A percentile compares a stretch with the other conserved stretches of the same genome.
These are phyloP conservation scores for Cercospora berteroae DNA, from an alignment of 2,329 filamentous ascomycete genomes.

Conservation along the genomic window DNA sequence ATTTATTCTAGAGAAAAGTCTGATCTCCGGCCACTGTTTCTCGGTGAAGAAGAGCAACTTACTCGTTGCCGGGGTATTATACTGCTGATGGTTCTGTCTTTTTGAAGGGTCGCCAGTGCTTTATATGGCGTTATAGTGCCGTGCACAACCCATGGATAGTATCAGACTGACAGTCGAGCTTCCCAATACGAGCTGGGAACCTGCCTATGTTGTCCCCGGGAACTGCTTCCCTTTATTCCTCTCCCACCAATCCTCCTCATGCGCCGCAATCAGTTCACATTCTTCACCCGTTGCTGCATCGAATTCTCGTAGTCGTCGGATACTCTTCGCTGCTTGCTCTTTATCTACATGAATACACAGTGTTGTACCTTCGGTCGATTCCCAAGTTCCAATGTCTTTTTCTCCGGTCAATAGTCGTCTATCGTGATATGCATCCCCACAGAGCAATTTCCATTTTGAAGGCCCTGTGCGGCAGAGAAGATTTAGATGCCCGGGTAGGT, in stretches of 20 bases:
- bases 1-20: no score
- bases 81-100: no score
- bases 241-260: constrained; percentile 52
- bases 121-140: no score
- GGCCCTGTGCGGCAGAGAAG: constrained; percentile 44
- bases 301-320: constrained; percentile 44
- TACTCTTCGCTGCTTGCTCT: constrained; percentile 44
- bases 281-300: constrained; percentile 34
- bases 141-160: no score
- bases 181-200: no score
- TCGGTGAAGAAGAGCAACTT: no score
- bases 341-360: constrained; percentile 55
- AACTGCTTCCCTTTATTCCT: constrained; percentile 24
- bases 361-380: constrained; percentile 45
- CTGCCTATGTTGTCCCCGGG: constrained; percentile 32
- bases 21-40: no score
- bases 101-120: no score
- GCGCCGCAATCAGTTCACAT: constrained; percentile 53
- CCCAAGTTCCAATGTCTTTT: constrained; percentile 53
- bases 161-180: no score
- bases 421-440: constrained; percentile 57
- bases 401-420: constrained; percentile 52
- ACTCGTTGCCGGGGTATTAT: no score
- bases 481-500: constrained; percentile 54
- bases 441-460: constrained; percentile 49